phyloP scores from a whole-genome alignment of 768 basidiomycete species.

The Lactarius trivialis region DNA sequence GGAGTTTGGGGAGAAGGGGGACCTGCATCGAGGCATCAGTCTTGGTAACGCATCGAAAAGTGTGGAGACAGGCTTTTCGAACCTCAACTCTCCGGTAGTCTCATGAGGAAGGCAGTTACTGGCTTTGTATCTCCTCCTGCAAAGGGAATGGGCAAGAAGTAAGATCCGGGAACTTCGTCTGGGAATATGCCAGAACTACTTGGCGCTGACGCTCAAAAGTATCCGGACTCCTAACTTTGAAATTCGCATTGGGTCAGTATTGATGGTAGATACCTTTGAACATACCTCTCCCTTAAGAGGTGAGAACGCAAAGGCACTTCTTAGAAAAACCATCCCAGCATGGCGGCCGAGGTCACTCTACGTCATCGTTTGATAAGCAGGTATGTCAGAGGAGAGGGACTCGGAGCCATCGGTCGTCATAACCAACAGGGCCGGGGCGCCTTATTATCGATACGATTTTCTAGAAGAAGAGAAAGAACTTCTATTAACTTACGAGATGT shows the following conservation, averaged over 20 bases:
- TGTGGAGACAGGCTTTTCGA: background rate
- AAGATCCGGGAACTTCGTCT: background rate
- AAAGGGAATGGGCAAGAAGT: background rate
- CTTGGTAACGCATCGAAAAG: background rate
- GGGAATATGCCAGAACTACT: background rate
- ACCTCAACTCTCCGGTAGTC: background rate
- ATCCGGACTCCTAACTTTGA: slow-evolving; percentile 1
- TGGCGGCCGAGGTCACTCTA: slow-evolving; percentile 10
- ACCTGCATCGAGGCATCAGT: background rate
- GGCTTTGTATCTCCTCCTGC: no score
- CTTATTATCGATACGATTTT: background rate
- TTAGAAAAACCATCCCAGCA: background rate
- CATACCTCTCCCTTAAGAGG: slow-evolving; percentile 7
- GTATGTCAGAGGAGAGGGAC: background rate
- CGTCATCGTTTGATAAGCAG: slow-evolving; percentile 18
- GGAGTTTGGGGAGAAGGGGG: background rate
- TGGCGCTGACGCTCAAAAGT: background rate
- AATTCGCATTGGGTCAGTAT: slow-evolving; percentile 1
- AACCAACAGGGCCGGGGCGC: background rate
- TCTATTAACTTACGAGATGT: background rate
- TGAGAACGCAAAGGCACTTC: background rate
- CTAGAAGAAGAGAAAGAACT: background rate
- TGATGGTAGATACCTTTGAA: slow-evolving; percentile 3
- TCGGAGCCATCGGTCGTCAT: background rate
- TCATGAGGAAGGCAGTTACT: background rate